Base-by-base conservation (phyloP, 257 asterid genomes). In the Leptodermis oblonga region DNA sequence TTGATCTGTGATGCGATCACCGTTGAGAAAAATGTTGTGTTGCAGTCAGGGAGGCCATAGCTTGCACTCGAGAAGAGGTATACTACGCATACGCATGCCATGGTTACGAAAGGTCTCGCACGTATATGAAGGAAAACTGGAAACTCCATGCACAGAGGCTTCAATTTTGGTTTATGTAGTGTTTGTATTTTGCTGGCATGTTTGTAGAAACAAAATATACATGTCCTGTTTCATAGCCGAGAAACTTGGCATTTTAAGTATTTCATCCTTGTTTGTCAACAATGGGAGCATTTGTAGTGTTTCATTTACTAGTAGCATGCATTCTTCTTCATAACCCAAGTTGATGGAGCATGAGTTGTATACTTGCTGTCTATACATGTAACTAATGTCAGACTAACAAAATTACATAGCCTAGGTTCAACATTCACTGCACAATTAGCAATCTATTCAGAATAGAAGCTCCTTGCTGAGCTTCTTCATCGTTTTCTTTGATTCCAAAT, bases 1-100 rank as follows among this genome's bases (percentile, higher is more conserved):
- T 91, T 43, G 97, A 91, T 80, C 77, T 88, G 71, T 93, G 81
- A 86, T 36, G 39, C 9, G 59, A 18, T 37, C 68, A 54, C n/a
- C 17, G 51, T 37, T 33, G 61, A 6, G 67, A 28, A 60, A 37
- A 34, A 11, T 48, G 9, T 60, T 45, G 48, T 17, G 55, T 49
- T 41, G 46, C 48, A 22, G 3, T 61, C 39, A 41, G 45, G 70
- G 31, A 60, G 10, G 3, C 37, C 68, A 63, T 65, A n/a, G 55
- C 25, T n/a, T 6, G 23, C 58, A 55, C 36, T 41, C 5, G 12
- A 5, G 25, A 43, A 56, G 33, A 25, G 49, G 68, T 36, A 30
- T 55, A 23, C 62, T 30, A 26, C 14, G 20, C 0, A 33, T 6
- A 42, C 42, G 30, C 41, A 37, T 51, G 5, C 25, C 26, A 11